These are phyloP conservation scores for Elaeagnus macrophylla DNA, from an alignment of 306 rosid genomes.

Conservation along the genomic window DNA sequence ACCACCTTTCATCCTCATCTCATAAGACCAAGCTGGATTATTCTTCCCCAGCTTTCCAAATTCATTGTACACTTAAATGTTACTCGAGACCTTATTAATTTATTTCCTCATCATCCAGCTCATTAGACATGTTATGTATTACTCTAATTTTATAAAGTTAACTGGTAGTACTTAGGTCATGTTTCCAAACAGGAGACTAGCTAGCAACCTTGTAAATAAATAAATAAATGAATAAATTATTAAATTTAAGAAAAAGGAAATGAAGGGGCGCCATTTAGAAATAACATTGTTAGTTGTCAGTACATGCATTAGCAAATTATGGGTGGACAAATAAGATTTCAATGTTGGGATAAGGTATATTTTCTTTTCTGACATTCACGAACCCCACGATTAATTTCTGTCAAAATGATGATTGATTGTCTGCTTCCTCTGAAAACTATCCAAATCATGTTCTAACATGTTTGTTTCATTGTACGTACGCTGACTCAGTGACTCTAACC, in stretches of 20 bases:
- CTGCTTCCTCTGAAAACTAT: background rate
- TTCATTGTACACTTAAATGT: conserved; percentile 41
- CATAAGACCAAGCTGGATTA: conserved; percentile 87
- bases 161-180: background rate
- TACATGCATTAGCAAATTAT: conserved; percentile 30
- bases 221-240: too few relatives aligned
- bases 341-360: conserved; percentile 47
- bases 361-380: conserved; percentile 59
- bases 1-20: conserved; percentile 58
- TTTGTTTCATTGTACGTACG: background rate
- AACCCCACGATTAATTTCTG: conserved; percentile 35
- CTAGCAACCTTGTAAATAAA: background rate
- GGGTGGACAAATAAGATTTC: conserved; percentile 52
- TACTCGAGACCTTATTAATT: conserved; percentile 19
- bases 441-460: conserved; percentile 29
- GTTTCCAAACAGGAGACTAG: conserved; percentile 70
- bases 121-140: conserved; percentile 43
- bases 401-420: conserved; percentile 9
- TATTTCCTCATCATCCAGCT: conserved; percentile 51
- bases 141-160: background rate
- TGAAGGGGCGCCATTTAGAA: background rate
- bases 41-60: conserved; percentile 61
- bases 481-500: background rate
- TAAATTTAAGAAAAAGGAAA: background rate
- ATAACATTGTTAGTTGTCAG: conserved; percentile 37